phyloP scores from a whole-genome alignment of 805 yeast genomes.

The Wickerhamiella kazuoi region DNA sequence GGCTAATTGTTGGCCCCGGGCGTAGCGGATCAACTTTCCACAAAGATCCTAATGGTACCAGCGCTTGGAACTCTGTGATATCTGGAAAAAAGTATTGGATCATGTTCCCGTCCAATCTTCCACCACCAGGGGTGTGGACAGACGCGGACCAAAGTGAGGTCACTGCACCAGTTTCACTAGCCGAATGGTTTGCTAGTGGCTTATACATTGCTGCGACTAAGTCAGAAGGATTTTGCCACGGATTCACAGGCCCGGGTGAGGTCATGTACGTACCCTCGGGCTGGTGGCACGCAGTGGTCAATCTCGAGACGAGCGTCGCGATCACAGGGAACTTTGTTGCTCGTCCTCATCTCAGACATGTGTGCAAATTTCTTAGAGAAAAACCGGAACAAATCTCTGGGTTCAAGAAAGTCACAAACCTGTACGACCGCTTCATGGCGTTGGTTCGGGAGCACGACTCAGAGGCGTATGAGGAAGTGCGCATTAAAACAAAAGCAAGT shows the following conservation, averaged over 20 bases:
- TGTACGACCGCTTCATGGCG: slow-evolving; percentile 38
- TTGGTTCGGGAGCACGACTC: neutral
- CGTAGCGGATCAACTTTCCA: slow-evolving; percentile 82
- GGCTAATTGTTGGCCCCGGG: slow-evolving; percentile 75
- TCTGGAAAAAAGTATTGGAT: slow-evolving; percentile 71
- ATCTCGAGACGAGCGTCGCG: slow-evolving; percentile 51
- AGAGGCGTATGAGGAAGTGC: neutral
- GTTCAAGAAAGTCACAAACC: slow-evolving; percentile 35
- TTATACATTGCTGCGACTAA: slow-evolving; percentile 50
- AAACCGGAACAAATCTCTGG: slow-evolving; percentile 66
- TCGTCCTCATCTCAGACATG: slow-evolving; percentile 35
- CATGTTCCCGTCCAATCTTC: slow-evolving; percentile 60
- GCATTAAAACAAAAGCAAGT: neutral
- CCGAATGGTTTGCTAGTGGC: slow-evolving; percentile 79
- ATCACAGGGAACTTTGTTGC: slow-evolving; percentile 84
- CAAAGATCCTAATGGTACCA: slow-evolving; percentile 79
- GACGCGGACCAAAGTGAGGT: slow-evolving; percentile 70
- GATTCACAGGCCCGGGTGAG: slow-evolving; percentile 65
- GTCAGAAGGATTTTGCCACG: slow-evolving; percentile 36
- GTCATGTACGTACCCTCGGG: slow-evolving; percentile 85
- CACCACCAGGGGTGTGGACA: slow-evolving; percentile 76
- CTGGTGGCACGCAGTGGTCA: slow-evolving; percentile 96
- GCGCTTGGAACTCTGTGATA: slow-evolving; percentile 76
- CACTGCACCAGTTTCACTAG: slow-evolving; percentile 78
- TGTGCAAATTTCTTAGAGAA: slow-evolving; percentile 46